A percentile compares a stretch with the other conserved stretches of the same genome.
phyloP scores from a whole-genome alignment of 805 yeast genomes.

The Tetrapisispora fleetii region DNA sequence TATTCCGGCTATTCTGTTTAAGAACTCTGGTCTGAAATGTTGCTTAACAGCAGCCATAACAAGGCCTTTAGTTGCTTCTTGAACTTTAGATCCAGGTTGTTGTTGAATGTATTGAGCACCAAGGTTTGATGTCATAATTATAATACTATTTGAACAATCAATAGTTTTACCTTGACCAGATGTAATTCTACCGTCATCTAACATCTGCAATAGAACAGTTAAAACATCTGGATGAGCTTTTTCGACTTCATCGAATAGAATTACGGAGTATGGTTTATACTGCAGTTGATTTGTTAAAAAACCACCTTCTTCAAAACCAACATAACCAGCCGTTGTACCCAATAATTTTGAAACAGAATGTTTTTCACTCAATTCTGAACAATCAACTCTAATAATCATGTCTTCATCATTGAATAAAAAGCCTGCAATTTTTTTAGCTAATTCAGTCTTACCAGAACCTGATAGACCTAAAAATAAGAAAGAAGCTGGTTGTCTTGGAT shows the following conservation, averaged over 20 bases:
- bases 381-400: slow-evolving; percentile 95
- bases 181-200: slow-evolving; percentile 94
- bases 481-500: slow-evolving; percentile 94
- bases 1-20: slow-evolving; percentile 89
- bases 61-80: slow-evolving; percentile 55
- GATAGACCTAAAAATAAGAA: slow-evolving; percentile 90
- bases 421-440: slow-evolving; percentile 94
- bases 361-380: slow-evolving; percentile 92
- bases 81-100: slow-evolving; percentile 53
- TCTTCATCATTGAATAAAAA: slow-evolving; percentile 92
- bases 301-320: slow-evolving; percentile 98
- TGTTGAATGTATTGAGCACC: slow-evolving; percentile 86
- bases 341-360: slow-evolving; percentile 90
- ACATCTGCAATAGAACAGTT: slow-evolving; percentile 80
- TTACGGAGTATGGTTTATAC: slow-evolving; percentile 91
- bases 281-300: slow-evolving; percentile 84
- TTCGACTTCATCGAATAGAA: slow-evolving; percentile 93
- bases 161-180: slow-evolving; percentile 90
- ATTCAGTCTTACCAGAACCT: slow-evolving; percentile 97
- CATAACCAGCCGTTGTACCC: slow-evolving; percentile 96
- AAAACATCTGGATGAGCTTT: slow-evolving; percentile 97
- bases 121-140: slow-evolving; percentile 93
- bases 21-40: slow-evolving; percentile 95
- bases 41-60: slow-evolving; percentile 78
- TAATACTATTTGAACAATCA: slow-evolving; percentile 83